Conservation (phyloP, 2,329 filamentous ascomycete species). For the Fusarium sp. region DNA sequence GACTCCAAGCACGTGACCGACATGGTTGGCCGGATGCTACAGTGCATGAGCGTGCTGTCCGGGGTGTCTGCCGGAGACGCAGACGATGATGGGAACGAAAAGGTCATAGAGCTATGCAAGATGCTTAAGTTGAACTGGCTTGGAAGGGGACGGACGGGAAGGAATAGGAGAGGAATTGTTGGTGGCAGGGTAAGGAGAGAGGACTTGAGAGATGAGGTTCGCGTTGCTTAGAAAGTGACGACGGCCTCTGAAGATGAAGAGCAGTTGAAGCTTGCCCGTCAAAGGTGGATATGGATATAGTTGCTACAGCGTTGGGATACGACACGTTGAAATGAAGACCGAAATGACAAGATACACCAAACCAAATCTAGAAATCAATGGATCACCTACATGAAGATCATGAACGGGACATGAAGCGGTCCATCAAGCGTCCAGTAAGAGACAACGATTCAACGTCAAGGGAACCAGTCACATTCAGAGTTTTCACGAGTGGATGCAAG, state of each 20-base stretch:
- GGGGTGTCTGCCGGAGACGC: conserved; percentile 63
- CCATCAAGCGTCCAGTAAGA: background rate
- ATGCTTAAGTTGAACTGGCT: conserved; percentile 98
- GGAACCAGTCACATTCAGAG: background rate
- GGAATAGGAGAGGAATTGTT: conserved; percentile 91
- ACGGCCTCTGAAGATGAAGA: background rate
- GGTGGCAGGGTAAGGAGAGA: conserved; percentile 70
- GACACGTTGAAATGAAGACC: background rate
- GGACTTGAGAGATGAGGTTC: conserved; percentile 55
- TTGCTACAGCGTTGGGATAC: background rate
- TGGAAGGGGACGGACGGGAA: conserved; percentile 86
- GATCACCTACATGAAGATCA: background rate
- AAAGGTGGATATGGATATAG: background rate
- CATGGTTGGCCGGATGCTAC: conserved; percentile 93
- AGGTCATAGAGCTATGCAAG: conserved; percentile 85
- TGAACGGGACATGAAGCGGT: background rate
- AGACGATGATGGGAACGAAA: conserved; percentile 78
- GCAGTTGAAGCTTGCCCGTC: background rate
- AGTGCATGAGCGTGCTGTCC: conserved; percentile 92
- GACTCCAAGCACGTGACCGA: conserved; percentile 88
- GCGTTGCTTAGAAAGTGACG: conserved; percentile 47
- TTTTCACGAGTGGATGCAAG: background rate
- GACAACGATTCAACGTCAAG: background rate
- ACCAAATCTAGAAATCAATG: background rate
- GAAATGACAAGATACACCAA: background rate